Percentiles rank a stretch among this genome's conserved stretches.
Evolutionary conservation across 345 rosid genomes (phyloP).

Genomic region (Trapa incisa): DNA sequence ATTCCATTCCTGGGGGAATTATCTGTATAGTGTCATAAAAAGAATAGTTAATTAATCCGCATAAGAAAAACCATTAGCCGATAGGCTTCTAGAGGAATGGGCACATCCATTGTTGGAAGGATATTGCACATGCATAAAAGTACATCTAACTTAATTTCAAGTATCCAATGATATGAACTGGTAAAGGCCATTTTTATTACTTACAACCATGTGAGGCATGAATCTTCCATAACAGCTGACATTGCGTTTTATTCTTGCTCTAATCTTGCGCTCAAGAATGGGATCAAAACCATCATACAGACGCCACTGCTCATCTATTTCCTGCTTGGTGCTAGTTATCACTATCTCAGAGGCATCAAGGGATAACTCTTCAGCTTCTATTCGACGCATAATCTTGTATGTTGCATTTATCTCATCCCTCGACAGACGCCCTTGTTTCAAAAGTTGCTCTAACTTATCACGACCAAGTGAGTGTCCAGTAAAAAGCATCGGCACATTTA

Average conservation of each 20-base stretch:
- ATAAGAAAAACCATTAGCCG: background rate
- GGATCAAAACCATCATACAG: constrained; percentile 99
- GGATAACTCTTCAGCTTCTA: constrained; percentile 88
- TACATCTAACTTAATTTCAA: background rate
- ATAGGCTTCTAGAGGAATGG: background rate
- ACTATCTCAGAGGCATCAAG: constrained; percentile 90
- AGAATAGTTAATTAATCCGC: background rate
- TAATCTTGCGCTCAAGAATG: constrained; percentile 69
- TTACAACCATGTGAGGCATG: constrained; percentile 97
- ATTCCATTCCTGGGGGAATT: constrained; percentile 99
- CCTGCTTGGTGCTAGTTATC: constrained; percentile 95
- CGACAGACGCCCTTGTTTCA: constrained; percentile 75
- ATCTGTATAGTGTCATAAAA: constrained; percentile 31
- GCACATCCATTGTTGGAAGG: background rate
- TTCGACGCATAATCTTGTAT: constrained; percentile 91
- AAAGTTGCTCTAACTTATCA: constrained; percentile 89
- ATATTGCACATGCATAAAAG: background rate
- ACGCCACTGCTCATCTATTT: constrained; percentile 93
- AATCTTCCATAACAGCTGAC: constrained; percentile 95
- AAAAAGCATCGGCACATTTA: constrained; percentile 94
- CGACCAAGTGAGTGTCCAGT: constrained; percentile 98
- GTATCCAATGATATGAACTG: background rate
- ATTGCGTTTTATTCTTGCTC: constrained; percentile 88
- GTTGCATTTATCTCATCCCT: constrained; percentile 86
- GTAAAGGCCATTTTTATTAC: constrained; percentile 17